A percentile compares a stretch with the other conserved stretches of the same genome.
phyloP scores from a whole-genome alignment of 306 rosid genomes.

The Prunus padus region DNA sequence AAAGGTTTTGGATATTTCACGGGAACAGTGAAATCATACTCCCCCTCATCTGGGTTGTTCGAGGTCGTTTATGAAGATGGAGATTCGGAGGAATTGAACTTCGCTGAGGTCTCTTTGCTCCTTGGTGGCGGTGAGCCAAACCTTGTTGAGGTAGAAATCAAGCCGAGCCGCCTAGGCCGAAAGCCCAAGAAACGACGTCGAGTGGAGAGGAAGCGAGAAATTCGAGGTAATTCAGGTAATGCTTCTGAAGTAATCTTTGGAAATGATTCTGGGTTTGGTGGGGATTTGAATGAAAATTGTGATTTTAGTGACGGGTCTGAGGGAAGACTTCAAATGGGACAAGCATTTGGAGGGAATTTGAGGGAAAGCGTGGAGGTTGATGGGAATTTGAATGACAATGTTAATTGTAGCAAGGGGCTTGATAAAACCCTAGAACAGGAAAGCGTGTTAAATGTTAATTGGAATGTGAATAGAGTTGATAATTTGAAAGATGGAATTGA shows the following conservation, averaged over 20 bases:
- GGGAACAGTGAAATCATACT: conserved; percentile 79
- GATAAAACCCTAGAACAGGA: conserved; percentile 28
- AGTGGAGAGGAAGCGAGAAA: conserved; percentile 26
- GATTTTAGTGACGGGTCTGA: conserved; percentile 30
- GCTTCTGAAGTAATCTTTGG: conserved; percentile 31
- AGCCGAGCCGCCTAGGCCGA: conserved; percentile 40
- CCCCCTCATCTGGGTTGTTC: conserved; percentile 52
- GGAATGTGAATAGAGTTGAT: conserved; percentile 20
- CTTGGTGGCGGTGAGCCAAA: conserved; percentile 31
- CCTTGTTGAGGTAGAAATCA: conserved; percentile 26
- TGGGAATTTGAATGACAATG: conserved; percentile 35
- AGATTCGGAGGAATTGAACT: conserved; percentile 61
- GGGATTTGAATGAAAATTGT: conserved; percentile 29
- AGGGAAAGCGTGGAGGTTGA: conserved; percentile 15
- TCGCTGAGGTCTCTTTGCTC: conserved; percentile 44
- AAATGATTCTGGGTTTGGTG: conserved; percentile 29
- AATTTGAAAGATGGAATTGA: conserved; percentile 53
- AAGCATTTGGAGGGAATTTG: conserved; percentile 40
- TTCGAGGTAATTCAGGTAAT: conserved; percentile 47
- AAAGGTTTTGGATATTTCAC: conserved; percentile 40
- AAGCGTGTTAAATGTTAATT: conserved; percentile 29
- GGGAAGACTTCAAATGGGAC: conserved; percentile 24
- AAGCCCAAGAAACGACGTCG: conserved; percentile 75
- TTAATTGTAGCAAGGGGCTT: conserved; percentile 20
- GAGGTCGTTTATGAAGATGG: conserved; percentile 66